Conservation (phyloP, 345 rosid genomes). For the Brassica nigra region DNA sequence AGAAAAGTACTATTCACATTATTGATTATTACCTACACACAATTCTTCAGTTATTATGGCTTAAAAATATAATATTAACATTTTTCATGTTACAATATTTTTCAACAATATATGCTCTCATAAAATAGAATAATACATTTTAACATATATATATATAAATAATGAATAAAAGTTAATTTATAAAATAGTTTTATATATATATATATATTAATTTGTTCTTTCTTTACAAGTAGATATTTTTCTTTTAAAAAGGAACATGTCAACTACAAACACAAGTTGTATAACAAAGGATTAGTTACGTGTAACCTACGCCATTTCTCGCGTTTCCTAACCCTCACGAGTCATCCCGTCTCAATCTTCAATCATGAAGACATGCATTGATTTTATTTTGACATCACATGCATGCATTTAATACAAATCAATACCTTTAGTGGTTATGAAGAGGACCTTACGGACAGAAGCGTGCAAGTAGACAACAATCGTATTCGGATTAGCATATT, state of each 20-base stretch:
- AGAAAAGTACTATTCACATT: not conserved
- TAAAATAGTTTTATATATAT: too few relatives aligned
- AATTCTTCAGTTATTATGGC: not conserved
- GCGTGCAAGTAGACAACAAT: slow-evolving; percentile 63
- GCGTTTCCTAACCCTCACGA: not conserved
- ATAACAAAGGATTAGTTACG: not conserved
- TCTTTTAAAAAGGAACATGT: not conserved
- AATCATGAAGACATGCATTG: not conserved
- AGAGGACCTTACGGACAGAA: slow-evolving; percentile 52
- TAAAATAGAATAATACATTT: not conserved
- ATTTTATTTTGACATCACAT: not conserved
- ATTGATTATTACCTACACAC: not conserved
- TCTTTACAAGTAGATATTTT: not conserved
- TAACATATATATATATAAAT: not conserved
- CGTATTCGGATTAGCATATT: slow-evolving; percentile 54
- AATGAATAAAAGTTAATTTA: not conserved
- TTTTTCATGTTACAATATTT: not conserved
- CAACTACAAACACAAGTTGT: slow-evolving; percentile 4
- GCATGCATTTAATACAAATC: slow-evolving; percentile 3
- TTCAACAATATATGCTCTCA: not conserved
- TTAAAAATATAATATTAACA: not conserved
- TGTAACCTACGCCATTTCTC: not conserved
- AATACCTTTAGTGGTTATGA: slow-evolving; percentile 40
- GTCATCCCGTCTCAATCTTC: not conserved
- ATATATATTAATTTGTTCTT: not conserved